Base-by-base conservation (phyloP, 1,284 basidiomycete species). In the Kwoniella shivajii region DNA sequence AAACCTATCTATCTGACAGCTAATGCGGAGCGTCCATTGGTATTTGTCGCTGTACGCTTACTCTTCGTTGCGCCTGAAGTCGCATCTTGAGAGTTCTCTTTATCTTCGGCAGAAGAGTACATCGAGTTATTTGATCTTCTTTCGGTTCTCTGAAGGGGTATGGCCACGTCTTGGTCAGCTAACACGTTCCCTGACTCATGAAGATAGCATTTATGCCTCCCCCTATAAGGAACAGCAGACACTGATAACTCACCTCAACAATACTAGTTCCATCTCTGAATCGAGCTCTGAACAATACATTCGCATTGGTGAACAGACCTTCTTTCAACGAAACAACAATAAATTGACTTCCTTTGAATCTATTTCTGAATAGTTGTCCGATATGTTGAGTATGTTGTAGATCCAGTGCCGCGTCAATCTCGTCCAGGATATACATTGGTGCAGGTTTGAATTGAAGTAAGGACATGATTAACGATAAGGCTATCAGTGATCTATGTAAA, bases 371-470 rank as follows among this genome's bases (percentile, higher is more conserved):
- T 16, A 98, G 84, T 68, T 94, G 92, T 24, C 95, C 95, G 61
- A 99, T 97, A 77, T 98, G 92, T 71, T 96, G 89, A 7, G 95
- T 98, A 72, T 98, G 94, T 45, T 91, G 93, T 22, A 98, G 81
- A 79, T 99, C 95, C 42, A 97, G 84, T 5, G 94, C 94, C 0
- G 94, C 92, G 78, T 98, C 93, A 67, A 99, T 96, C 80, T 99
- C 96, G 79, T 99, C 96, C 22, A 99, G 84, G 72, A 99, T 98
- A 78, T 99, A 98, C 92, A 99, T 95, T 0, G 93, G 96, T n/a
- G 95, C 94, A 2, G 95, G 93, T 75, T 98, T 97, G 84, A 98
- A 98, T 78, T 98, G 94, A 33, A 99, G 84, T 37, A 99, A 84
- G 0, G 94, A 89, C 93, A 99, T 95, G 82, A 99, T 98, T 47